A percentile compares a stretch with the other conserved stretches of the same genome.
These are phyloP conservation scores for Colletotrichum ledebouriae DNA, from an alignment of 2,329 filamentous ascomycete genomes.

Conservation along the genomic window DNA sequence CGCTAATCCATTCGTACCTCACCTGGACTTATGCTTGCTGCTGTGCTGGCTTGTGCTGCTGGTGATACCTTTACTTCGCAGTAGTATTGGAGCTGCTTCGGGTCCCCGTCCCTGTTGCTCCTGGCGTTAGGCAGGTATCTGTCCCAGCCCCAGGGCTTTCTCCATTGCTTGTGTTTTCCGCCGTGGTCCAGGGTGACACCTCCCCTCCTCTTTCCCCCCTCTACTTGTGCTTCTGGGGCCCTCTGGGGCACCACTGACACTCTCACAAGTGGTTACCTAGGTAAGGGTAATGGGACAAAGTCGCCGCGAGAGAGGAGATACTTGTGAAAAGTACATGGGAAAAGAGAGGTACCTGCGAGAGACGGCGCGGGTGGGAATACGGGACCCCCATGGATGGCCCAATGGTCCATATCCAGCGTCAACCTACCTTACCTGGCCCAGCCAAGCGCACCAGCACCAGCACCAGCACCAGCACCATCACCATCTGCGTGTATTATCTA, in stretches of 20 bases:
- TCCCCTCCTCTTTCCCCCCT: neutral
- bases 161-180: slow-evolving; percentile 8
- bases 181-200: neutral
- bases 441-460: neutral
- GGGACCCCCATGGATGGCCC: slow-evolving; percentile 35
- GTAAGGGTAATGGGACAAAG: neutral
- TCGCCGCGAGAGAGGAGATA: slow-evolving; percentile 4
- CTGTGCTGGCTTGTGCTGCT: no score
- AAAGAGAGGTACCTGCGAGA: slow-evolving; percentile 34
- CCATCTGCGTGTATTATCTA: neutral
- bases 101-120: slow-evolving; percentile 28
- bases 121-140: neutral
- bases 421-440: neutral
- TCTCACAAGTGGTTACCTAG: slow-evolving; percentile 27
- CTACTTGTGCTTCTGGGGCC: slow-evolving; percentile 5
- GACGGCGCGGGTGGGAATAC: slow-evolving; percentile 34
- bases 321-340: slow-evolving; percentile 30
- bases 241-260: slow-evolving; percentile 11
- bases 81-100: no score
- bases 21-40: neutral
- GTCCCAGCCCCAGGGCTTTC: no score
- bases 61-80: no score
- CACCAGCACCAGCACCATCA: slow-evolving; percentile 5
- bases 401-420: slow-evolving; percentile 34
- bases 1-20: no score